Evolutionary conservation across 768 basidiomycete species (phyloP), one percentile per base, ranked within the genome.

Genomic region (Strobilomyces dryophilus): DNA sequence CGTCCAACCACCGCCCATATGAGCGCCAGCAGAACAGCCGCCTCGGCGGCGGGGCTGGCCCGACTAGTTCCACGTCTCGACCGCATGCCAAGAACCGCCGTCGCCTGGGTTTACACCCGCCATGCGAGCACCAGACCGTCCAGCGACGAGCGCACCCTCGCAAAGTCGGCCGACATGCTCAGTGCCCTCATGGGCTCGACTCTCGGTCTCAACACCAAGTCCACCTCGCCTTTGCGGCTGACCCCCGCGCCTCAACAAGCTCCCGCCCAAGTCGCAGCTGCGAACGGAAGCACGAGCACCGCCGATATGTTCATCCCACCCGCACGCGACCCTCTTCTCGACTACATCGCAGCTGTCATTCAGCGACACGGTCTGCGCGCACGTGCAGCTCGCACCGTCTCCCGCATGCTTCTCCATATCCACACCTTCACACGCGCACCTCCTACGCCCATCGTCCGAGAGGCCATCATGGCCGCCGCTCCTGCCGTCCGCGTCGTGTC

Each of bases 391-490:
- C 77, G 76, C 31, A 72, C 73, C 39, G 77, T 84, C 41, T 78
- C 83, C 3, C 68, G 74, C n/a, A 84, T 80, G 59, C 81, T 92
- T n/a, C 68, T 83, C 17, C 75, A 84, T 62, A 80, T 95, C 37
- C 86, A 87, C 66, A 76, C 83, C 10, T 73, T 87, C 53, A 95
- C 92, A 15, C 78, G 84, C 49, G 79, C 83, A 8, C 82, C 85
- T n/a, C 88, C 93, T 0, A 73, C 92, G 32, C 89, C 89, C 17
- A 80, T 95, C 57, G 72, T 97, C 5, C 83, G 84, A 36, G 69
- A 84, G 62, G 94, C 93, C 0, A 72, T 97, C 47, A 63, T 79
- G 21, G 64, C 77, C 3, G 84, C 82, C 2, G 78, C 89, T 4
- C 95, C 95, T 1, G 81, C 84, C 1, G 82, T 95, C 26, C 77